These are phyloP conservation scores for Chaetothyriales sp. DNA, from an alignment of 2,329 filamentous ascomycete genomes.

Conservation along the genomic window DNA sequence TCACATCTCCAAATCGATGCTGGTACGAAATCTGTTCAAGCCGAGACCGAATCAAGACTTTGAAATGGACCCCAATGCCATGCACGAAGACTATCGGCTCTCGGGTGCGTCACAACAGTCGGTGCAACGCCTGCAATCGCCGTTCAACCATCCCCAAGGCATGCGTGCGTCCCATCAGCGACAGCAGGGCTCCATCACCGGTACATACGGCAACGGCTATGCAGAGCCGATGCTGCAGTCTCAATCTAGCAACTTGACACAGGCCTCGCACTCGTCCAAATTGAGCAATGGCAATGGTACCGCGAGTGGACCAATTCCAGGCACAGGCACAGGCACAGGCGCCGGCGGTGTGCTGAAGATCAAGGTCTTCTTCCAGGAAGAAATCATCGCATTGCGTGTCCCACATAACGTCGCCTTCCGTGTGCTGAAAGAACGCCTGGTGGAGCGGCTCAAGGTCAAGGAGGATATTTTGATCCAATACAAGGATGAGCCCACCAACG, in stretches of 20 bases:
- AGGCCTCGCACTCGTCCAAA: constrained; percentile 25
- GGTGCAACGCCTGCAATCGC: constrained; percentile 50
- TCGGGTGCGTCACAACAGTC: constrained; percentile 56
- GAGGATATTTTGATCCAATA: constrained; percentile 65
- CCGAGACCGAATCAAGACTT: constrained; percentile 73
- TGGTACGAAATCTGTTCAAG: constrained; percentile 82
- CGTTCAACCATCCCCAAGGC: constrained; percentile 41
- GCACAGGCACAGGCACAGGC: constrained; percentile 16
- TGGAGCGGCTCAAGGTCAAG: constrained; percentile 64
- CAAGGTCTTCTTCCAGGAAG: constrained; percentile 85
- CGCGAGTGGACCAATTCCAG: constrained; percentile 16
- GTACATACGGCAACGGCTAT: not conserved
- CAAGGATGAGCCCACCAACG: constrained; percentile 65
- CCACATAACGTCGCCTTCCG: constrained; percentile 63
- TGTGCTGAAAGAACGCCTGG: constrained; percentile 69
- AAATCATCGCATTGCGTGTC: constrained; percentile 81
- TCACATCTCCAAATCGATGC: constrained; percentile 68
- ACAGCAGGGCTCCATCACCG: constrained; percentile 22
- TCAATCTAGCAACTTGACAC: constrained; percentile 39
- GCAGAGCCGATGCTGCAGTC: constrained; percentile 22
- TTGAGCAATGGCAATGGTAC: constrained; percentile 8
- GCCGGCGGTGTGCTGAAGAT: constrained; percentile 58
- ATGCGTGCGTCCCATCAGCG: constrained; percentile 27
- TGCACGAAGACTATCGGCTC: constrained; percentile 56
- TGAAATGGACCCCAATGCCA: constrained; percentile 61